phyloP scores from a whole-genome alignment of 2,329 filamentous ascomycete species.

The Fusarium sarcochroum region DNA sequence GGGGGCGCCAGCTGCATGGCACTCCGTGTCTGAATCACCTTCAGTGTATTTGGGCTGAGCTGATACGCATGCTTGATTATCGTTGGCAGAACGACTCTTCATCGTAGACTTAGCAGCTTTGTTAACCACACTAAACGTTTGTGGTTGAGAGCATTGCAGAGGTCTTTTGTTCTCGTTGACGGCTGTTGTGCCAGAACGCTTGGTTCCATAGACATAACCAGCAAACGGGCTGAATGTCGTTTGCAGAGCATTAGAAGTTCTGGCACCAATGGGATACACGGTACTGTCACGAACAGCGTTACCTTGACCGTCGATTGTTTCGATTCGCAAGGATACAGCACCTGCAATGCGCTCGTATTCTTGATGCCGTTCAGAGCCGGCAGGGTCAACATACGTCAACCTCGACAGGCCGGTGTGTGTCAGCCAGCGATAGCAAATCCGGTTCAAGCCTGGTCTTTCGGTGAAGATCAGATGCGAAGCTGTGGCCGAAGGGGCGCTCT shows the following conservation, averaged over 20 bases:
- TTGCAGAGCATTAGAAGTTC: background rate
- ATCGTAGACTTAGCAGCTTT: background rate
- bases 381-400: slow-evolving; percentile 45
- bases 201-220: slow-evolving; percentile 34
- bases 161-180: background rate
- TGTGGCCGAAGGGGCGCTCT: slow-evolving; percentile 26
- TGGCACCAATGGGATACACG: slow-evolving; percentile 9
- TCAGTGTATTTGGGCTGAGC: background rate
- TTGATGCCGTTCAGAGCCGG: background rate
- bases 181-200: slow-evolving; percentile 19
- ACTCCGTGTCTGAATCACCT: background rate
- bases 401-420: slow-evolving; percentile 47
- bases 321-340: slow-evolving; percentile 41
- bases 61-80: background rate
- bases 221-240: slow-evolving; percentile 33
- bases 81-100: background rate
- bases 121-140: background rate
- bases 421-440: slow-evolving; percentile 46
- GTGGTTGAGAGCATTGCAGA: background rate
- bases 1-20: no score
- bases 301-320: slow-evolving; percentile 17
- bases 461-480: slow-evolving; percentile 46
- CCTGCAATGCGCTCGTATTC: slow-evolving; percentile 39
- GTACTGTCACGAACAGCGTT: slow-evolving; percentile 18
- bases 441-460: slow-evolving; percentile 13